Base-by-base conservation (phyloP, 164 flowering plant species). In the Vitis riparia region DNA sequence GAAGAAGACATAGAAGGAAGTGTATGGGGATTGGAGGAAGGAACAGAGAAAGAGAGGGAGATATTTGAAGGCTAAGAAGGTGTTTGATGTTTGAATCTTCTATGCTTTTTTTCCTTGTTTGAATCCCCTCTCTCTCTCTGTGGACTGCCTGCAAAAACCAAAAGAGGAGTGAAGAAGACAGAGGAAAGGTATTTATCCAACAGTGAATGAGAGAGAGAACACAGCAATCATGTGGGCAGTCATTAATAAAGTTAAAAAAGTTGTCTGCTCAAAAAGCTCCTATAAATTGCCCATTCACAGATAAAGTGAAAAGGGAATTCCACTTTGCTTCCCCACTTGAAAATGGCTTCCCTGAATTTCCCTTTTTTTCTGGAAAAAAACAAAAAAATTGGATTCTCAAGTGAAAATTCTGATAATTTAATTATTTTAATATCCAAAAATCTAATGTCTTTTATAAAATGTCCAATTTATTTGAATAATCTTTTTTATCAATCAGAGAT, bases 81-180 rank as follows among this genome's bases (percentile, higher is more conserved):
- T 8, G 27, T 23, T 23, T 11, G 23, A 37, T 37, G 27, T 62
- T 68, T 73, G 71, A 70, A 68, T 50, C 44, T 69, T 60, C 29
- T 12, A 48, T 8, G 19, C 68, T 51, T 15, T 13, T 57, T 12
- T 67, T 79, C 16, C 87, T 82, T 59, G 81, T 80, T 65, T 89
- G 87, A n/a, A 82, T 79, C 85, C 48, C 62, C 64, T 65, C 65
- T 63, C 66, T 72, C 59, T 32, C 16, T 51, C 23, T 51, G 48
- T 16, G 5, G 6, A 14, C 11, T 12, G 14, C 23, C 32, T 12
- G 23, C 17, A 56, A 56, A 63, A 23, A 47, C 62, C 14, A 17
- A 56, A 63, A 47, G 27, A 8, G 51, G 11, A 15, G 23, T 56
- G 65, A 55, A 16, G 32, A 56, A 27, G 69, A 48, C 52, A 65